Conservation (phyloP, 2,329 filamentous ascomycete genomes). For the Berkeleyomyces basicola region DNA sequence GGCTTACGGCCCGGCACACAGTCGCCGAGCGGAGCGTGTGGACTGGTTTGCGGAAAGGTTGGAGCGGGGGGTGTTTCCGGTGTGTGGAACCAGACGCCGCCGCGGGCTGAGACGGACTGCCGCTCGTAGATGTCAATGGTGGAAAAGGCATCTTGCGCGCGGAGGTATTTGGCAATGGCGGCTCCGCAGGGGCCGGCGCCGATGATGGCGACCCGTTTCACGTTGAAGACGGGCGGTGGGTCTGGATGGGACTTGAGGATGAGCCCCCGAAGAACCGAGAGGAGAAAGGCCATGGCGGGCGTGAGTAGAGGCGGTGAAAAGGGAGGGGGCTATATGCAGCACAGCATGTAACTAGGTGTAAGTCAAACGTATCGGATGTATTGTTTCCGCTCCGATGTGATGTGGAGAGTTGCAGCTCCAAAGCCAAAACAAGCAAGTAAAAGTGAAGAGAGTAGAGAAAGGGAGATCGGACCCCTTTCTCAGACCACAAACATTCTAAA, state of each 20-base stretch:
- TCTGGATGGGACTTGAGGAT: neutral
- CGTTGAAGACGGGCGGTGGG: constrained; percentile 24
- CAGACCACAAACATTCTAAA: no score
- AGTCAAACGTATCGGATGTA: neutral
- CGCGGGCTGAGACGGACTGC: constrained; percentile 41
- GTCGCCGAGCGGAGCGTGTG: constrained; percentile 45
- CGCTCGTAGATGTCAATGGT: constrained; percentile 71
- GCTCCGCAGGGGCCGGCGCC: constrained; percentile 72
- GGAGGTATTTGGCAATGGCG: constrained; percentile 62
- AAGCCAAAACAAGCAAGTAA: no score
- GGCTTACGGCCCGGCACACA: constrained; percentile 19
- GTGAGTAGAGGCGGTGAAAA: neutral
- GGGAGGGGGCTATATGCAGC: neutral
- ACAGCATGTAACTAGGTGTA: neutral
- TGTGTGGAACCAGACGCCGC: constrained; percentile 78
- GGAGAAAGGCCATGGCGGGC: constrained; percentile 1
- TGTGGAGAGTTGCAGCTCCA: no score
- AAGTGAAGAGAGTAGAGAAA: no score
- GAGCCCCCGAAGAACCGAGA: neutral
- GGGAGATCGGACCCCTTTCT: no score
- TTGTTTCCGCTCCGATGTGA: no score
- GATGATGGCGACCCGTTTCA: constrained; percentile 55
- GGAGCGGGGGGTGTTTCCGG: constrained; percentile 29
- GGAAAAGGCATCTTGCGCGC: constrained; percentile 49
- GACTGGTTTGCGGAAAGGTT: constrained; percentile 52